phyloP scores from a whole-genome alignment of 495 filamentous ascomycete genomes.

The Penicillium ochrochloron region DNA sequence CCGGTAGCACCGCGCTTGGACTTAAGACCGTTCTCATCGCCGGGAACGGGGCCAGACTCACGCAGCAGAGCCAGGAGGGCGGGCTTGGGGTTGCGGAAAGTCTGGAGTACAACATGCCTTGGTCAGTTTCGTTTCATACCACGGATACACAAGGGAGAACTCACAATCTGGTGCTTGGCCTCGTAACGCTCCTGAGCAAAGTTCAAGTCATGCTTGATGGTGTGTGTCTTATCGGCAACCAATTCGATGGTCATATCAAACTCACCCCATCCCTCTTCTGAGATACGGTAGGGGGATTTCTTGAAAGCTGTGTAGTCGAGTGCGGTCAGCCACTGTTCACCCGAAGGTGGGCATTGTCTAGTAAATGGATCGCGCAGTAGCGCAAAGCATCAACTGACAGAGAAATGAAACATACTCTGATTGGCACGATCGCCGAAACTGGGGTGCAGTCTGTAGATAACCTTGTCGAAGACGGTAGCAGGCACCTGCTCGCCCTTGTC shows the following conservation, averaged over 20 bases:
- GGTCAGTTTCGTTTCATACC: background rate
- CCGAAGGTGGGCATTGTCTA: background rate
- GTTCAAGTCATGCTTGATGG: conserved; percentile 87
- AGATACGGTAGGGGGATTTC: conserved; percentile 83
- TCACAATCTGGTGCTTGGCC: conserved; percentile 74
- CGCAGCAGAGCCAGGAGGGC: conserved; percentile 72
- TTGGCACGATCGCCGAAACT: conserved; percentile 79
- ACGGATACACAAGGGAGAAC: background rate
- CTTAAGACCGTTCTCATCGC: conserved; percentile 68
- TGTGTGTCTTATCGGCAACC: conserved; percentile 80
- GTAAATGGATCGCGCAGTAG: background rate
- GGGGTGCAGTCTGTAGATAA: conserved; percentile 88
- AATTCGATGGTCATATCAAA: conserved; percentile 93
- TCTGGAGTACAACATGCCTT: conserved; percentile 41
- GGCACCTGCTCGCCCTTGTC: conserved; percentile 68
- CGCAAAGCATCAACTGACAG: background rate
- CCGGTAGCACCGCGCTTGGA: conserved; percentile 53
- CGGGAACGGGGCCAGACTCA: conserved; percentile 82
- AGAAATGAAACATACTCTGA: conserved; percentile 66
- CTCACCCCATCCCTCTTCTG: conserved; percentile 97
- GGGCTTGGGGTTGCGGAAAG: conserved; percentile 90
- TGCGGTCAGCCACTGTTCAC: conserved; percentile 8
- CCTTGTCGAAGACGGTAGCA: conserved; percentile 88
- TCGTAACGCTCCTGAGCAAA: conserved; percentile 84
- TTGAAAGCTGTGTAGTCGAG: conserved; percentile 64